A percentile compares a stretch with the other conserved stretches of the same genome.
phyloP scores from a whole-genome alignment of 768 basidiomycete species.

The Boletus bicolor region DNA sequence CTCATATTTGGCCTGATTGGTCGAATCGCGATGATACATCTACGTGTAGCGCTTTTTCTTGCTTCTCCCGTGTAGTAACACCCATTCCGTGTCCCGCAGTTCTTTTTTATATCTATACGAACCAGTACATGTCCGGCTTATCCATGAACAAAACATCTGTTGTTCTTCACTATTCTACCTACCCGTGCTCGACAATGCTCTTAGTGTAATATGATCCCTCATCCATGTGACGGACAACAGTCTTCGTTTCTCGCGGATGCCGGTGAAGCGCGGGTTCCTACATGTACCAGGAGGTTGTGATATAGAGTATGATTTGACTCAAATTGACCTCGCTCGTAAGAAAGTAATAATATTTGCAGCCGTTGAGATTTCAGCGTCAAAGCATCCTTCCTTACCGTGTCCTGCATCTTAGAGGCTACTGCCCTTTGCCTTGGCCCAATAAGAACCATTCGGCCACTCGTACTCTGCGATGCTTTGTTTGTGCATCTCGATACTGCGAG shows the following conservation, averaged over 20 bases:
- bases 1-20: conserved; percentile 2
- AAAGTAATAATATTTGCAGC: neutral
- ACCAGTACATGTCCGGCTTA: conserved; percentile 8
- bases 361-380: neutral
- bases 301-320: neutral
- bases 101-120: conserved; percentile 25
- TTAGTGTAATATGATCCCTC: neutral
- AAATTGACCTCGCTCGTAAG: neutral
- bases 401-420: conserved; percentile 1
- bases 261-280: neutral
- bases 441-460: conserved; percentile 75
- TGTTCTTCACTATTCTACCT: conserved; percentile 4
- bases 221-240: neutral
- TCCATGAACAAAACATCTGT: conserved; percentile 3
- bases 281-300: neutral
- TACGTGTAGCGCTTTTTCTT: conserved; percentile 29
- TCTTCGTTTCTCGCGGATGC: neutral
- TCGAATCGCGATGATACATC: conserved; percentile 16
- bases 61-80: conserved; percentile 24
- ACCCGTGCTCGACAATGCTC: conserved; percentile 1
- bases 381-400: neutral
- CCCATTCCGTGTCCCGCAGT: conserved; percentile 8
- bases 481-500: conserved; percentile 83
- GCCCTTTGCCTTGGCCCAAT: conserved; percentile 21
- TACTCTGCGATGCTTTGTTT: conserved; percentile 76